A percentile compares a stretch with the other conserved stretches of the same genome.
These are phyloP conservation scores for Fusarium sp. DNA, from an alignment of 2,329 filamentous ascomycete species.

Conservation along the genomic window DNA sequence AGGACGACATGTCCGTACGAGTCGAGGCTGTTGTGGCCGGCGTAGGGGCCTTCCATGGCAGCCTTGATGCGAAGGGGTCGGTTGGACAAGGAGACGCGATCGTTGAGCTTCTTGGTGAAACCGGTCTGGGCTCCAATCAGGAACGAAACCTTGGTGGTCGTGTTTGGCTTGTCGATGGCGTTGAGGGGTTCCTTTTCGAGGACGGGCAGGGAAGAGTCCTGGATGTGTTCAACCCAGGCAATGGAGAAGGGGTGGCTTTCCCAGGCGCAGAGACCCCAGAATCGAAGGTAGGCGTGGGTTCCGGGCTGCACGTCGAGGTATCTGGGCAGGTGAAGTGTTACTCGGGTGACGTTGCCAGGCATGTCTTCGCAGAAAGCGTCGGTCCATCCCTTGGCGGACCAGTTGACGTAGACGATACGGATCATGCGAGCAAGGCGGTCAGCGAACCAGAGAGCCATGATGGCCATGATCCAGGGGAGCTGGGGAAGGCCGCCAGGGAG, in stretches of 20 bases:
- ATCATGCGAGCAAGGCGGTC: slow-evolving; percentile 75
- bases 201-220: slow-evolving; percentile 51
- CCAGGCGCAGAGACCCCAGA: slow-evolving; percentile 73
- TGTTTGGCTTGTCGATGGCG: slow-evolving; percentile 53
- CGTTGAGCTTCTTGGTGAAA: slow-evolving; percentile 84
- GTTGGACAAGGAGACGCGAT: slow-evolving; percentile 68
- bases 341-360: slow-evolving; percentile 75
- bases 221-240: slow-evolving; percentile 74
- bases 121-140: slow-evolving; percentile 89
- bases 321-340: slow-evolving; percentile 76
- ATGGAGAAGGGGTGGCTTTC: slow-evolving; percentile 84
- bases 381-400: slow-evolving; percentile 67
- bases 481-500: slow-evolving; percentile 76
- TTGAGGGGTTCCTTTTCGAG: slow-evolving; percentile 55
- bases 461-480: slow-evolving; percentile 77
- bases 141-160: slow-evolving; percentile 74
- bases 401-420: slow-evolving; percentile 74
- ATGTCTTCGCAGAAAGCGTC: slow-evolving; percentile 74
- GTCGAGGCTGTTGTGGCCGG: slow-evolving; percentile 82
- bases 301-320: slow-evolving; percentile 75
- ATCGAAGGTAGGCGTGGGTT: slow-evolving; percentile 79
- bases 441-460: slow-evolving; percentile 79
- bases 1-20: slow-evolving; percentile 94
- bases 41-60: slow-evolving; percentile 90
- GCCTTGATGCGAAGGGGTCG: slow-evolving; percentile 72